Evolutionary conservation across 495 filamentous ascomycete genomes (phyloP).

Genomic region (Astrothelium macrocarpum): DNA sequence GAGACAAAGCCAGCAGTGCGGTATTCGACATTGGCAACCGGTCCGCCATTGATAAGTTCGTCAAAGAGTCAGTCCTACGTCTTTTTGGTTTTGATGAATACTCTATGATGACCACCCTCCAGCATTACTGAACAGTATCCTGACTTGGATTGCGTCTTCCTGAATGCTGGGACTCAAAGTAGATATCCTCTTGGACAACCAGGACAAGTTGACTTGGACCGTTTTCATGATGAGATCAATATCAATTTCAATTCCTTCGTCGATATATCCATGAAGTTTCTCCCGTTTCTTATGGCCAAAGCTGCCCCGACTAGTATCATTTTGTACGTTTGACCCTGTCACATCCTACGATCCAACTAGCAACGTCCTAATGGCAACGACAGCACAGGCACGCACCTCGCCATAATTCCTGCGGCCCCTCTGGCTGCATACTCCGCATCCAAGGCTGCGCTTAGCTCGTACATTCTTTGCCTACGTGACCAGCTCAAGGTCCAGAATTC

Average conservation of each 20-base stretch:
- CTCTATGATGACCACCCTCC: background rate
- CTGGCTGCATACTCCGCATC: constrained; percentile 38
- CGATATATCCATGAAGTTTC: constrained; percentile 18
- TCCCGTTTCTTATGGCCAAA: constrained; percentile 16
- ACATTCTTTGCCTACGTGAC: constrained; percentile 48
- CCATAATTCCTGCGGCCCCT: constrained; percentile 34
- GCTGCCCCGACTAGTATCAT: constrained; percentile 6
- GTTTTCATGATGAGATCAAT: constrained; percentile 16
- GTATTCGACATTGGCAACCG: constrained; percentile 3
- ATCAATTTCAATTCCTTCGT: constrained; percentile 20
- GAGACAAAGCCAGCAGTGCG: constrained; percentile 9
- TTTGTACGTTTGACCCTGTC: constrained; percentile 8
- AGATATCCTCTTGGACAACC: constrained; percentile 12
- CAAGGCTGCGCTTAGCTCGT: constrained; percentile 41
- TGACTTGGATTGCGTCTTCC: constrained; percentile 21
- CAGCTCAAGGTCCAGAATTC: constrained; percentile 40
- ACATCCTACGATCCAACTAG: background rate
- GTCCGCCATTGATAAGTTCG: background rate
- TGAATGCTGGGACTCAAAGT: constrained; percentile 21
- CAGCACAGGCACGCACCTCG: constrained; percentile 37
- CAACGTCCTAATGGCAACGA: background rate
- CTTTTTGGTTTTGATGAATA: background rate
- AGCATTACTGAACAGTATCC: constrained; percentile 10
- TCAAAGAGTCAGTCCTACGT: background rate
- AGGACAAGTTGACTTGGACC: constrained; percentile 4